These are phyloP conservation scores for Gnomoniopsis sp. DNA, from an alignment of 2,329 filamentous ascomycete species.

Conservation along the genomic window DNA sequence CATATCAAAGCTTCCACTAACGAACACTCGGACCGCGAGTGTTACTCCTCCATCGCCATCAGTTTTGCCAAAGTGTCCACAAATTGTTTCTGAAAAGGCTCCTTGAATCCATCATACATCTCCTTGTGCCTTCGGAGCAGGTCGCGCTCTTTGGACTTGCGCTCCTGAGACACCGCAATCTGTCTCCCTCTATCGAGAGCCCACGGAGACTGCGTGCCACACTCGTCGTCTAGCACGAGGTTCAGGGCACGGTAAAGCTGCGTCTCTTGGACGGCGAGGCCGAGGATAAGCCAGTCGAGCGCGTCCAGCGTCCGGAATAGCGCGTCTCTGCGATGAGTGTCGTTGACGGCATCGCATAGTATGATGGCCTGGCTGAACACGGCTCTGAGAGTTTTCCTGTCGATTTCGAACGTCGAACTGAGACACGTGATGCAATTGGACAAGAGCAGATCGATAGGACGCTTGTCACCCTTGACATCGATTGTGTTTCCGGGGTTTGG, in stretches of 20 bases:
- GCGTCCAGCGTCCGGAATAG: not conserved
- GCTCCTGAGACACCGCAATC: not conserved
- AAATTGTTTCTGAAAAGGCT: not conserved
- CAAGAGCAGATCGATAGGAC: not conserved
- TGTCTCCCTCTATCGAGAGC: not conserved
- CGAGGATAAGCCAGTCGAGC: constrained; percentile 10
- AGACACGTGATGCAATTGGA: constrained; percentile 8
- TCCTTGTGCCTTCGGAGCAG: not conserved
- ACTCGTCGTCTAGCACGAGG: not conserved
- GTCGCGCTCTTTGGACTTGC: not conserved
- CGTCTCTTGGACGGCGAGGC: constrained; percentile 6
- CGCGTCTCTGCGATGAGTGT: not conserved
- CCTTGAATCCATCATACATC: not conserved
- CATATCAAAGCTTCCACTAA: not conserved
- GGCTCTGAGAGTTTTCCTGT: not conserved
- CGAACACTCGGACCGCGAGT: too few relatives aligned
- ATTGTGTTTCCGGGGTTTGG: not conserved
- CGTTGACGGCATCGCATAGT: constrained; percentile 13
- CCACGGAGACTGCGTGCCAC: not conserved
- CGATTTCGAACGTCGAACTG: not conserved
- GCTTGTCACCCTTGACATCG: not conserved
- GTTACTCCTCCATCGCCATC: not conserved
- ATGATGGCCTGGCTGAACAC: not conserved
- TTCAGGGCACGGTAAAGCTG: constrained; percentile 6
- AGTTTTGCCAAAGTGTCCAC: constrained; percentile 1